Evolutionary conservation across 73 alveolate genomes (phyloP).

Genomic region (Diophrys appendiculata): DNA sequence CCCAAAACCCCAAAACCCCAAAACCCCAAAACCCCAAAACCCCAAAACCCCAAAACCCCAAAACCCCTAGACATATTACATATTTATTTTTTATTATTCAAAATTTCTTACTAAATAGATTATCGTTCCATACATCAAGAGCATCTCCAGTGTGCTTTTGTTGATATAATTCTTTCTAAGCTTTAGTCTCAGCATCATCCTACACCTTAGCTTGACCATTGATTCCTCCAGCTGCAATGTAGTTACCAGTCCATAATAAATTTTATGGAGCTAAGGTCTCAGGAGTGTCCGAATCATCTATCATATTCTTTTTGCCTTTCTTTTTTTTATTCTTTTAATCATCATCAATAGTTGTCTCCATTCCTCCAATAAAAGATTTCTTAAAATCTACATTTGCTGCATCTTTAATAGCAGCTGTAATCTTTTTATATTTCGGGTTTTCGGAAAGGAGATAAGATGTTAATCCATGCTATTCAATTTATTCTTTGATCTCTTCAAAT

Average conservation of each 20-base stretch:
- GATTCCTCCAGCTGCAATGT: neutral
- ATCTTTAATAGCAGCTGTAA: conserved; percentile 17
- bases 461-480: neutral
- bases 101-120: too few species aligned
- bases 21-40: too few species aligned
- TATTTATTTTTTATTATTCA: too few species aligned
- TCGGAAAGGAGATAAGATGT: conserved; percentile 5
- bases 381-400: conserved; percentile 13
- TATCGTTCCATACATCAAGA: neutral
- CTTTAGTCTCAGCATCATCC: neutral
- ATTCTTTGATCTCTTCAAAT: neutral
- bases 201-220: neutral
- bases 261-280: neutral
- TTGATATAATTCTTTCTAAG: too few species aligned
- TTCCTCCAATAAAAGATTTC: neutral
- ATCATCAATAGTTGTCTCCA: neutral
- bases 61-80: too few species aligned
- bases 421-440: conserved; percentile 16
- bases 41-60: too few species aligned
- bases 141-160: neutral
- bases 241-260: neutral
- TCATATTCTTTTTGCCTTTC: neutral
- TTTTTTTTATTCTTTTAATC: neutral
- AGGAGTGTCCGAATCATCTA: neutral
- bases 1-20: too few species aligned